Evolutionary conservation across 106 monocot species (phyloP).

Genomic region (Hemerocallis citrina): DNA sequence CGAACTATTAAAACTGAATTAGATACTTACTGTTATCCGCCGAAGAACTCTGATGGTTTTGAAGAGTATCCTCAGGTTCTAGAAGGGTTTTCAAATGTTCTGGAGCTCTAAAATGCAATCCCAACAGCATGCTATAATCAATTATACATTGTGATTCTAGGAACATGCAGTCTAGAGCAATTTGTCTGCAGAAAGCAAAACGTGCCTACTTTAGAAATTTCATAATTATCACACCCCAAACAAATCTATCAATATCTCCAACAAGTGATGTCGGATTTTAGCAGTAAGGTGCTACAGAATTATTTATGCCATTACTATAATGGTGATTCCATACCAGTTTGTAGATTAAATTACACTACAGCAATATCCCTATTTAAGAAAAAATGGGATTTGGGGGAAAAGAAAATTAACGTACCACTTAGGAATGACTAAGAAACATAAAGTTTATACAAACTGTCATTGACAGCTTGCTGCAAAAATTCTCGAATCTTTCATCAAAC

Average conservation of each 20-base stretch:
- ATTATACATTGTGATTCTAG: constrained; percentile 91
- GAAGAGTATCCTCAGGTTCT: constrained; percentile 24
- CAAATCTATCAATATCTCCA: background rate
- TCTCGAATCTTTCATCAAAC: too few relatives aligned
- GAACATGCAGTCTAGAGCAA: constrained; percentile 76
- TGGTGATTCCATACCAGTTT: background rate
- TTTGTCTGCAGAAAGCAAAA: constrained; percentile 52
- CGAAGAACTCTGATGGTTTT: constrained; percentile 16
- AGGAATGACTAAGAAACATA: too few relatives aligned
- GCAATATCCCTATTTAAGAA: too few relatives aligned
- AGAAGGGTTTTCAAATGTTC: constrained; percentile 43
- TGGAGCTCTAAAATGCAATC: constrained; percentile 91
- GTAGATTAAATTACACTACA: too few relatives aligned
- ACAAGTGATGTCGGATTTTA: background rate
- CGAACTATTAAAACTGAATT: constrained; percentile 7
- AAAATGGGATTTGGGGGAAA: too few relatives aligned
- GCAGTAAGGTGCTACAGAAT: background rate
- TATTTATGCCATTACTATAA: background rate
- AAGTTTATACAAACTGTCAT: too few relatives aligned
- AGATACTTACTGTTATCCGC: constrained; percentile 42
- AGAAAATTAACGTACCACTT: too few relatives aligned
- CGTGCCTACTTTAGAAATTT: constrained; percentile 3
- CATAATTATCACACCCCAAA: background rate
- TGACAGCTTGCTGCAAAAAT: too few relatives aligned
- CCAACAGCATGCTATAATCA: constrained; percentile 95